phyloP scores from a whole-genome alignment of 2,329 filamentous ascomycete species.

The Phialophora verrucosa region DNA sequence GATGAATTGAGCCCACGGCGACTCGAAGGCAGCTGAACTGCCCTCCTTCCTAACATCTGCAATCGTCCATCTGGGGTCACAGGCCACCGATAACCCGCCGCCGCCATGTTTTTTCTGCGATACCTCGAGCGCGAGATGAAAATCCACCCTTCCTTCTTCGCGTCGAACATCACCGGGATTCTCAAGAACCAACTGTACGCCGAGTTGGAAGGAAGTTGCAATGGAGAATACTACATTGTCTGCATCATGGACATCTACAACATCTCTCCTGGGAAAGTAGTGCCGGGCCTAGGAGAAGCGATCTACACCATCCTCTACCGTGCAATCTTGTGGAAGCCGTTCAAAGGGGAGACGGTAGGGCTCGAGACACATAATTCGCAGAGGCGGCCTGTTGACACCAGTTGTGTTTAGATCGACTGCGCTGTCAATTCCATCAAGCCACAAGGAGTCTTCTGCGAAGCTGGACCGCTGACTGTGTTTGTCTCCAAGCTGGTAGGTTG shows the following conservation, averaged over 20 bases:
- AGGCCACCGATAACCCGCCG: not conserved
- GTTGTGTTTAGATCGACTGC: slow-evolving; percentile 75
- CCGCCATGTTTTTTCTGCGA: slow-evolving; percentile 92
- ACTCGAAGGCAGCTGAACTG: slow-evolving; percentile 9
- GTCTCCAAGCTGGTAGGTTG: slow-evolving; percentile 54
- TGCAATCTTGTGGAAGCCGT: slow-evolving; percentile 96
- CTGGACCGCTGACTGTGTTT: slow-evolving; percentile 56
- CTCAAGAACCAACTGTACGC: slow-evolving; percentile 87
- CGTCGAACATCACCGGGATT: slow-evolving; percentile 87
- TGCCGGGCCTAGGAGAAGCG: slow-evolving; percentile 87
- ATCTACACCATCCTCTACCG: slow-evolving; percentile 95
- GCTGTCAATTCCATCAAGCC: slow-evolving; percentile 90
- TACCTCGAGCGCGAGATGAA: slow-evolving; percentile 94
- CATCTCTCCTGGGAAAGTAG: slow-evolving; percentile 88
- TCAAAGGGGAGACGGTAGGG: slow-evolving; percentile 90
- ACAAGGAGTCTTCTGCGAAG: slow-evolving; percentile 74
- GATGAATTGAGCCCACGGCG: slow-evolving; percentile 19
- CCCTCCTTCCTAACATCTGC: slow-evolving; percentile 5
- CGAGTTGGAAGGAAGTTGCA: slow-evolving; percentile 94
- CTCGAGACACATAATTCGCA: not conserved
- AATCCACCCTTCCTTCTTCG: slow-evolving; percentile 96
- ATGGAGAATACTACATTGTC: slow-evolving; percentile 95
- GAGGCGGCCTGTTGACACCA: slow-evolving; percentile 11
- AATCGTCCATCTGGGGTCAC: not conserved
- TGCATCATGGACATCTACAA: slow-evolving; percentile 97